phyloP scores from a whole-genome alignment of 805 yeast genomes.

The Saccharomycopsis sp. region DNA sequence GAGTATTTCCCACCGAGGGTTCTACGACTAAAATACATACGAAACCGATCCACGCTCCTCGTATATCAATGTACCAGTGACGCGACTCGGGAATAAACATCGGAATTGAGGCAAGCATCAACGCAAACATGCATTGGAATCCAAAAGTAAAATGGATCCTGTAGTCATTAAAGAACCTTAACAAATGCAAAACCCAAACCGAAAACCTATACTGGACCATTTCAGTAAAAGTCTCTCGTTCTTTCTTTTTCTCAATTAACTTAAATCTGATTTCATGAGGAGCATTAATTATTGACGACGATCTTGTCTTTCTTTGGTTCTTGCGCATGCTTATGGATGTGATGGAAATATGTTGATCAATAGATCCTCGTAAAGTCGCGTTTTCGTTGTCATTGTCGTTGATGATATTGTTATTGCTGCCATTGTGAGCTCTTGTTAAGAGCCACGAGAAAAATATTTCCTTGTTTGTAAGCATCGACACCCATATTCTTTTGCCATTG shows the following conservation, averaged over 20 bases:
- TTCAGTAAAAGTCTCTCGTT: not conserved
- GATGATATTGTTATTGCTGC: slow-evolving; percentile 22
- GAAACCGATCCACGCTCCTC: slow-evolving; percentile 51
- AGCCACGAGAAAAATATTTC: slow-evolving; percentile 33
- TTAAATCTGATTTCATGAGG: not conserved
- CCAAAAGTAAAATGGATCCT: slow-evolving; percentile 40
- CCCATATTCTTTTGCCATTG: slow-evolving; percentile 38
- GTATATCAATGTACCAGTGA: slow-evolving; percentile 41
- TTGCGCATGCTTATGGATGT: not conserved
- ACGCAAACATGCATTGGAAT: slow-evolving; percentile 38
- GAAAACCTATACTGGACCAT: not conserved
- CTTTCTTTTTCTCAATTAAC: not conserved
- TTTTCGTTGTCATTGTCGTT: slow-evolving; percentile 28
- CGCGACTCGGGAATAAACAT: slow-evolving; percentile 43
- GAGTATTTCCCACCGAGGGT: slow-evolving; percentile 45
- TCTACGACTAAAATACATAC: slow-evolving; percentile 44
- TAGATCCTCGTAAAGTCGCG: slow-evolving; percentile 31
- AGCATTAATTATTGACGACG: not conserved
- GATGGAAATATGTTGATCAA: not conserved
- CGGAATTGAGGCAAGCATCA: slow-evolving; percentile 44
- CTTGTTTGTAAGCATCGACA: slow-evolving; percentile 33
- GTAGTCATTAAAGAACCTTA: slow-evolving; percentile 13
- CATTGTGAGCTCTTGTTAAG: slow-evolving; percentile 22
- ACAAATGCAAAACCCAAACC: not conserved
- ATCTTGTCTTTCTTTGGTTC: not conserved